These are phyloP conservation scores for Aspergillus carlsbadensis DNA, from an alignment of 495 filamentous ascomycete genomes.

Conservation along the genomic window DNA sequence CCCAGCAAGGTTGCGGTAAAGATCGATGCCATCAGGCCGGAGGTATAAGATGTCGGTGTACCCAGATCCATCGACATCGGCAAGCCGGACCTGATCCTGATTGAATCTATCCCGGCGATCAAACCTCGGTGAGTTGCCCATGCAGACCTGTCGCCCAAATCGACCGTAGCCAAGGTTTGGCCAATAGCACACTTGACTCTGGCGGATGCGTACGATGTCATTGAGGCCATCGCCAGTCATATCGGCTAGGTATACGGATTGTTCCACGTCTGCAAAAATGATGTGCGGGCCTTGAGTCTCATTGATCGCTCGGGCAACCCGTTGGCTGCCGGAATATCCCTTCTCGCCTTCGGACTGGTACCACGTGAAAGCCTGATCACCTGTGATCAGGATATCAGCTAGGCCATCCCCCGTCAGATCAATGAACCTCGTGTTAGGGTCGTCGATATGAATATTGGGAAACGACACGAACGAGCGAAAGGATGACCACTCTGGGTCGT, in stretches of 20 bases:
- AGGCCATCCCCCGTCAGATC: conserved; percentile 1
- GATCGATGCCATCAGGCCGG: background rate
- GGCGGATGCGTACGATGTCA: background rate
- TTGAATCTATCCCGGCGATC: background rate
- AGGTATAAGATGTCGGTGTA: background rate
- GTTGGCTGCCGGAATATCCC: background rate
- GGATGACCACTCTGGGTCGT: background rate
- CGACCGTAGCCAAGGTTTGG: conserved; percentile 1
- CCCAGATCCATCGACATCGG: background rate
- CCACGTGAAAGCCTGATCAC: background rate
- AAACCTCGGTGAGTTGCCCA: background rate
- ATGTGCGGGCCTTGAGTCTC: background rate
- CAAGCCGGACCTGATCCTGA: background rate
- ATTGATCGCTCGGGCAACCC: no score
- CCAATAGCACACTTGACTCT: background rate
- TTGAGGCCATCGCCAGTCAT: conserved; percentile 3
- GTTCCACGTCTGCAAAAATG: background rate
- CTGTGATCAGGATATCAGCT: background rate
- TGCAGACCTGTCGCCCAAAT: background rate
- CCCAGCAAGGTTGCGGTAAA: background rate
- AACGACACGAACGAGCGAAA: background rate
- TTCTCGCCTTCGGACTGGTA: background rate
- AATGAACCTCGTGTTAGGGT: background rate
- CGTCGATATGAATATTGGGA: background rate
- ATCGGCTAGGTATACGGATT: background rate